Evolutionary conservation across 176 grass and related monocot genomes (phyloP), one percentile per base, ranked within the genome.

Genomic region (Rhynchospora pubera): DNA sequence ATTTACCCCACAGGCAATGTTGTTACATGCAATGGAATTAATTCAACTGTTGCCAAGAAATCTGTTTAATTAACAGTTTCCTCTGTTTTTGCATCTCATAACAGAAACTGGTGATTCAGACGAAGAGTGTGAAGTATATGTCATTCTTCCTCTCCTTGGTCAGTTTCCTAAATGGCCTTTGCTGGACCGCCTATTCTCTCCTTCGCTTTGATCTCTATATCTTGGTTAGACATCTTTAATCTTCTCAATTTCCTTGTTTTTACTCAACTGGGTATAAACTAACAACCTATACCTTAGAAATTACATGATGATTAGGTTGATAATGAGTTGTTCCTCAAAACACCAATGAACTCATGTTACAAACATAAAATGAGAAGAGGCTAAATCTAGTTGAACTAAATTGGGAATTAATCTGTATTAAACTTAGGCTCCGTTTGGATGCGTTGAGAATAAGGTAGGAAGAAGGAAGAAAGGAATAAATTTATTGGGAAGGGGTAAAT

Each of bases 101-200:
- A 61, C 82, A 97, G 94, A 67, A 11, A 39, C 64, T 76, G 5
- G 94, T 97, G 45, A 88, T 97, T 32, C 56, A 58, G 12, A 90
- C 89, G 5, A 91, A 90, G 67, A 97, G 91, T 57, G 91, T 97
- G 6, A 30, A 89, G 83, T 92, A 92, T 82, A 97, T 94, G 91
- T 90, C 86, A 0, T 90, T 97, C 28, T 42, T 34, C 21, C 65
- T 91, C 8, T 91, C 90, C 0, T 12, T 97, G 1, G 86, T 79
- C 11, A 80, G 88, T 80, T 89, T 93, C 64, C 30, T 86, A 56
- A 97, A 97, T 24, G 93, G 87, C 12, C 16, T 76, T 34, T 93
- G 85, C 82, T 97, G 91, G 93, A 97, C 93, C 11, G 11, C 84
- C 55, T 97, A 97, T 26, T 87, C 93, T 3, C 58, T 97, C 83